Evolutionary conservation across 495 filamentous ascomycete genomes (phyloP), one percentile per base, ranked within the genome.

Genomic region (Astrocystis sublimbata): DNA sequence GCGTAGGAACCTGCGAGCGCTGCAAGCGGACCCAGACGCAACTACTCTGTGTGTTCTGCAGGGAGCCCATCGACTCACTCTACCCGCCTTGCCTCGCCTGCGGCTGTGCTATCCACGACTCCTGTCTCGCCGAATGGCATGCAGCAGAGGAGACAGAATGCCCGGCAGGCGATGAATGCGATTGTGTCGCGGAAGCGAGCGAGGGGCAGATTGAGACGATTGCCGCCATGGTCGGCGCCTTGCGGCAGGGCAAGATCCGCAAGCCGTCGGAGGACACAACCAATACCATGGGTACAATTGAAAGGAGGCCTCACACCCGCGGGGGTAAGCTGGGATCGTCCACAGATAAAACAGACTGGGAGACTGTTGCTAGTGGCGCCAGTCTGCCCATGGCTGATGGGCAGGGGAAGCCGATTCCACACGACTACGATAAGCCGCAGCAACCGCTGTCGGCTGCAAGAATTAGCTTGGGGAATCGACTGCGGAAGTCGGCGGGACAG

Each of bases 71-170:
- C 55, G 76, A 76, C 49, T 81, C 80, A 0, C 72, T 85, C 0
- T 89, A 85, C 68, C 73, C 79, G 4, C 76, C 85, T 6, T 89
- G 86, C 65, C 71, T 87, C 6, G 73, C 71, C 50, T 89, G 86
- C 62, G 86, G 86, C n/a, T 87, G 86, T 62, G 81, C 81, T 12
- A 75, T 75, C 13, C 86, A 89, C 69, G 79, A 84, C 26, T 60
- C 66, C 10, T 85, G 82, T 64, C 73, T 86, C n/a, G 69, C 75
- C 53, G 73, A 81, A 66, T 80, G 83, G 76, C 75, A 86, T 64
- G 74, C 68, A 21, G 71, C 74, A 23, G 79, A 78, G 30, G 76
- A 78, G 54, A 74, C 65, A 3, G 73, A 81, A 41, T 82, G 79
- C 30, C 78, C 78, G 0, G 79, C 74, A 0, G 79, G 79, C 23